Conservation (phyloP, 163 green algal species). For the Volvox carteri region DNA sequence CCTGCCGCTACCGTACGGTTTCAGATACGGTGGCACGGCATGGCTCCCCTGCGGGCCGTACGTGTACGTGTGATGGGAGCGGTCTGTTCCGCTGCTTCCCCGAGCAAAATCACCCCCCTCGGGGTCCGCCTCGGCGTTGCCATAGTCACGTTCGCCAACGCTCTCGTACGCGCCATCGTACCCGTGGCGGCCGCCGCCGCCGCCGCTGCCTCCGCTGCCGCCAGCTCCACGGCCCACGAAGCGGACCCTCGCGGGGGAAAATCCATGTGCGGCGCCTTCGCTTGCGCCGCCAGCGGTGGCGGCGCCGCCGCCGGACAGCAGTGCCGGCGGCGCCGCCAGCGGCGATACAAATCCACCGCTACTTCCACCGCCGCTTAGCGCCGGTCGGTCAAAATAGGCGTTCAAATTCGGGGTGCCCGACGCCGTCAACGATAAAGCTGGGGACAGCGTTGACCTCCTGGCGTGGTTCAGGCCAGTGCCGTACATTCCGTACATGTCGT, state of each 20-base stretch:
- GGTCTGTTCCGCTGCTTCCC: neutral
- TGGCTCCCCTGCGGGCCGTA: neutral
- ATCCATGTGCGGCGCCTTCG: neutral
- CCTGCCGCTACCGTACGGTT: neutral
- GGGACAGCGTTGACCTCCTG: neutral
- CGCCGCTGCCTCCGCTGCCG: neutral
- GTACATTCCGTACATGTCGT: neutral
- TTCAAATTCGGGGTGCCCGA: constrained; percentile 1
- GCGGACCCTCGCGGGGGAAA: neutral
- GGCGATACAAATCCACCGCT: neutral
- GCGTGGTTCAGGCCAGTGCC: neutral
- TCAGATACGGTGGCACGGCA: neutral
- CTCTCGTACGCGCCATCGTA: neutral
- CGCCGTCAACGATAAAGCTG: neutral
- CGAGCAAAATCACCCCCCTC: too few relatives aligned
- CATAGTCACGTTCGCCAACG: neutral
- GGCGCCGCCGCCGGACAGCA: neutral
- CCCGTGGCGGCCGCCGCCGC: neutral
- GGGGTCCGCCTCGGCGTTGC: neutral
- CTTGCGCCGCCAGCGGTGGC: neutral
- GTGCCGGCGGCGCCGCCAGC: neutral
- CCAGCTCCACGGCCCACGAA: neutral
- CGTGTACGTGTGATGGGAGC: constrained; percentile 24
- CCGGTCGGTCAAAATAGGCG: neutral
- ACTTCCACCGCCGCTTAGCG: constrained; percentile 1